These are phyloP conservation scores for Tephrocybe sp. DNA, from an alignment of 768 basidiomycete species.

Conservation along the genomic window DNA sequence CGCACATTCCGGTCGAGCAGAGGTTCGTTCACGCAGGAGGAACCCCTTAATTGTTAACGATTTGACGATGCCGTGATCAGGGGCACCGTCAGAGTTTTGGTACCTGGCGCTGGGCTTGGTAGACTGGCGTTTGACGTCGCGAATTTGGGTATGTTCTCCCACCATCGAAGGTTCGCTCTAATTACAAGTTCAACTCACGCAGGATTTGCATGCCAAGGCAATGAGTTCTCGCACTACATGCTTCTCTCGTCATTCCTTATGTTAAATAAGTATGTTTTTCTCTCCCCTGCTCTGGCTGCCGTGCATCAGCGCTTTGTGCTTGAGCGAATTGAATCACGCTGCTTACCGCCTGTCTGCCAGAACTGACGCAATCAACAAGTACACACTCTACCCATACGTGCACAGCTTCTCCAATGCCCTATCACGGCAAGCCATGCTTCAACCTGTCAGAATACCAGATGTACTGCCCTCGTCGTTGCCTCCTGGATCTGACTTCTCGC, in stretches of 20 bases:
- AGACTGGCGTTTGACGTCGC: constrained; percentile 89
- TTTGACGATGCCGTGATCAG: constrained; percentile 25
- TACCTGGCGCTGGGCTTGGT: constrained; percentile 89
- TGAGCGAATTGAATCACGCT: neutral
- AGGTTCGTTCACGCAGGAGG: constrained; percentile 36
- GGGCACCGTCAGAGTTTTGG: constrained; percentile 65
- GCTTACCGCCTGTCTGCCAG: constrained; percentile 28
- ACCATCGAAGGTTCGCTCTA: neutral
- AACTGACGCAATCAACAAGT: constrained; percentile 61
- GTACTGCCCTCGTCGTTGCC: constrained; percentile 76
- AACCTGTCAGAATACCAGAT: constrained; percentile 74
- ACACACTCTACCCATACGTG: constrained; percentile 85
- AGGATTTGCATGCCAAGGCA: constrained; percentile 92
- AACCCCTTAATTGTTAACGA: neutral
- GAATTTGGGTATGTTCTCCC: constrained; percentile 53
- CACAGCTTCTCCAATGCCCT: constrained; percentile 89
- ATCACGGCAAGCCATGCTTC: constrained; percentile 57
- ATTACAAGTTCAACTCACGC: neutral
- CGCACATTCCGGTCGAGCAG: constrained; percentile 48
- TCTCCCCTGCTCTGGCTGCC: neutral
- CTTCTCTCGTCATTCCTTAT: constrained; percentile 86
- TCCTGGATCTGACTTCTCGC: constrained; percentile 63
- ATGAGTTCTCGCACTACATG: constrained; percentile 97
- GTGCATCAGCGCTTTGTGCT: neutral
- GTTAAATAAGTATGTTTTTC: constrained; percentile 65